Evolutionary conservation across 306 rosid genomes (phyloP).

Genomic region (Arachis stenosperma): DNA sequence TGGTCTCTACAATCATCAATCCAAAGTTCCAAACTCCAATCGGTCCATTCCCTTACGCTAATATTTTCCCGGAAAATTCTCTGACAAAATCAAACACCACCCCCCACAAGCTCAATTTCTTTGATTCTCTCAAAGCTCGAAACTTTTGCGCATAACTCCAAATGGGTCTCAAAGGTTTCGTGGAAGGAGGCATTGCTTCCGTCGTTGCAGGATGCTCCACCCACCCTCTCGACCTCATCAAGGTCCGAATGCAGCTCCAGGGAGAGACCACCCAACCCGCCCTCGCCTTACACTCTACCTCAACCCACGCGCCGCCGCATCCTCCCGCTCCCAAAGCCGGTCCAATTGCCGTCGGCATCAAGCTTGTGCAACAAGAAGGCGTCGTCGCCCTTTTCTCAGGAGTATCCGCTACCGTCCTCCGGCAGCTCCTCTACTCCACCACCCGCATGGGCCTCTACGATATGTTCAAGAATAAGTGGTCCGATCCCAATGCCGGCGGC

Average conservation of each 20-base stretch:
- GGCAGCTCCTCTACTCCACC: constrained; percentile 70
- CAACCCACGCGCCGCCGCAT: constrained; percentile 35
- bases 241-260: constrained; percentile 87
- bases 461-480: constrained; percentile 60
- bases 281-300: constrained; percentile 33
- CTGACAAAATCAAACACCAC: constrained; percentile 26
- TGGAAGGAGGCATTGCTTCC: constrained; percentile 86
- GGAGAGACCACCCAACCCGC: constrained; percentile 55
- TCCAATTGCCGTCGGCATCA: constrained; percentile 52
- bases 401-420: constrained; percentile 78
- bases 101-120: constrained; percentile 19
- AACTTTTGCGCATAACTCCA: constrained; percentile 22
- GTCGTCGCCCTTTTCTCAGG: constrained; percentile 63
- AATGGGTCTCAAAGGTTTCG: constrained; percentile 75
- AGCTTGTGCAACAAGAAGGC: constrained; percentile 63
- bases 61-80: constrained; percentile 16
- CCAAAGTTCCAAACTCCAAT: constrained; percentile 36
- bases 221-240: constrained; percentile 77
- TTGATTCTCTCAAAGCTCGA: constrained; percentile 21
- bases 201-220: constrained; percentile 69
- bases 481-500: constrained; percentile 51
- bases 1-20: constrained; percentile 59
- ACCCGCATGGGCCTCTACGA: constrained; percentile 86
- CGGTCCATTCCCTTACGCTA: constrained; percentile 5
- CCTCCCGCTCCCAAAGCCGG: constrained; percentile 39